Base-by-base conservation (phyloP, 176 grass and related monocot genomes). In the Avena insularis region DNA sequence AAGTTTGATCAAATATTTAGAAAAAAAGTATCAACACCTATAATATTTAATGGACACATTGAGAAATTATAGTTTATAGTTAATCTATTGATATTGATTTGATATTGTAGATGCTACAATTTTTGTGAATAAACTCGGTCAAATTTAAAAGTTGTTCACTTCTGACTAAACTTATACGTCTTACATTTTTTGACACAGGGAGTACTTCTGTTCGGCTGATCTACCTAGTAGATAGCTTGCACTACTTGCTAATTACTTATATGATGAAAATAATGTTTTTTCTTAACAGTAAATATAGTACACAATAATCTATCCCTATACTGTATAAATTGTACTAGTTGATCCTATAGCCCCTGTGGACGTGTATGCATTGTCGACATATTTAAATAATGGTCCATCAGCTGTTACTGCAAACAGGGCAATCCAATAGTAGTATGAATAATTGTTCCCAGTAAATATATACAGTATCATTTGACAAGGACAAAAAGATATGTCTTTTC, bases 191-290 rank as follows among this genome's bases (percentile, higher is more conserved):
- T 47, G 38, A 40, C 38, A 40, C 5, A 40, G 38, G 38, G 38
- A 40, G 76, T 78, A 59, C 76, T 59, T 78, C 54, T 78, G 53
- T 78, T 78, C 31, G 53, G 54, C 53, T 31, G 54, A 31, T 31
- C 6, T 51, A 20, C 19, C n/a, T 62, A 55, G 14, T 55, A 55
- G 12, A 15, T 57, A 57, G 55, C 55, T 57, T 55, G 53, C 17
- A 55, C 53, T 55, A 55, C 53, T 17, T 54, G 13, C 3, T 62
- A 62, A 62, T 25, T 23, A 23, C 9, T 23, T 33, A 66, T 16
- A 36, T 33, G 65, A 68, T 36, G 65, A 68, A 17, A 16, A 16
- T 36, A 17, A 31, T 29, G 4, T 35, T 33, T 38, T 68, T 36
- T 35, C 33, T 38, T 19, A 40, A 69, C 16, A 10, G 66, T 38